A percentile compares a stretch with the other conserved stretches of the same genome.
Conservation (phyloP, 225 moss, liverwort and hornwort genomes). For the Thuidium tamariscinum region DNA sequence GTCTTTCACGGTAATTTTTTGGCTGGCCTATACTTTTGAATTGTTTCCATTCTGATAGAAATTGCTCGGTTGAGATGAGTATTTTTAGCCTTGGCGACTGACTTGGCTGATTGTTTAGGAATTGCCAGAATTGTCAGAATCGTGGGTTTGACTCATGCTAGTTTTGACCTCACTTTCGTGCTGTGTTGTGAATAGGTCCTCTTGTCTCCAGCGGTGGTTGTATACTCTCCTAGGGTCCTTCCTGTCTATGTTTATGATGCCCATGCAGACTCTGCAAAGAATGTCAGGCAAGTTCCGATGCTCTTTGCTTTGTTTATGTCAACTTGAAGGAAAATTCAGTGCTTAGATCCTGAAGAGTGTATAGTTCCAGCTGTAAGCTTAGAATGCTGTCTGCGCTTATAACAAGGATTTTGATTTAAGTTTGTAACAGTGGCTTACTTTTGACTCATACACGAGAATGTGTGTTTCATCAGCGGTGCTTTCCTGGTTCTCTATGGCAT, state of each 20-base stretch:
- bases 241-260: conserved; percentile 99
- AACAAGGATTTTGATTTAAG: background rate
- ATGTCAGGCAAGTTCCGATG: conserved; percentile 65
- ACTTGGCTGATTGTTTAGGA: background rate
- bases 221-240: conserved; percentile 93
- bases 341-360: background rate
- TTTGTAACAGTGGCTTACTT: background rate
- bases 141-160: background rate
- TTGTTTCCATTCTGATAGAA: background rate
- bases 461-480: conserved; percentile 53
- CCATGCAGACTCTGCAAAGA: conserved; percentile 93
- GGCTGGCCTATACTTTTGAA: background rate
- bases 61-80: background rate
- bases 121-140: background rate
- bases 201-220: conserved; percentile 89
- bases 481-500: conserved; percentile 92
- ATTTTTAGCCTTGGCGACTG: background rate
- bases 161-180: background rate
- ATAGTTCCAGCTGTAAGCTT: background rate
- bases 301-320: background rate
- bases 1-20: conserved; percentile 68
- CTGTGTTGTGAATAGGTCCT: conserved; percentile 49
- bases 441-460: background rate
- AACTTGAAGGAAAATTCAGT: background rate
- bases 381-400: background rate